Evolutionary conservation across 192 early-diverging fungal genomes (phyloP), one percentile per base, ranked within the genome.

Genomic region (Backusella tarrabulga): DNA sequence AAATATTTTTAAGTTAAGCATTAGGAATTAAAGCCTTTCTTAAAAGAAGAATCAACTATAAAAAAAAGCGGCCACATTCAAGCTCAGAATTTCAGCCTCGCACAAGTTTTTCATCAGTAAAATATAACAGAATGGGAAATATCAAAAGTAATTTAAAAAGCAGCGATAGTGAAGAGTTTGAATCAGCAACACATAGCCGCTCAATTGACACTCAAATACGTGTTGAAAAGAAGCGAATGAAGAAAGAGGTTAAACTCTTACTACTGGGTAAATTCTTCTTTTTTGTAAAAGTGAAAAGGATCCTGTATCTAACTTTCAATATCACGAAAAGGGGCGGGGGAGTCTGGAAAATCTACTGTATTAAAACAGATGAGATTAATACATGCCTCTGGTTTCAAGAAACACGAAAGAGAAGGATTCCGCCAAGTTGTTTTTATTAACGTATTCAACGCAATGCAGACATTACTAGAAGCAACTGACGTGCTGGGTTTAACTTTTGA

Each of bases 331-430:
- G 87, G 87, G n/a, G 85, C 87, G 29, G 85, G 85, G 12, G 88
- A 89, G 73, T 84, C 84, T 42, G 88, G 88, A 41, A 89, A 89
- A 78, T 86, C 88, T 4, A 89, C 88, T 2, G 78, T 87, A 26
- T 71, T 87, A 32, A 87, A 87, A 52, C 86, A 87, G 68, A 87
- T 87, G 86, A 80, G 81, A 29, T 63, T 87, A 23, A 78, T 87
- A 38, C 86, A 87, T 72, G 83, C 85, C 1, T 77, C 83, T 56
- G 86, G 86, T 4, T 87, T 86, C 69, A 78, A 73, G 5, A 56
- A 46, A 3, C 41, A 77, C 9, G 86, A 87, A 46, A 42, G 83
- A 9, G 84, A 84, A 54, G 80, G 74, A 23, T 87, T 83, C 77
- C 82, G 83, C 0, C 71, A 71, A 12, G 75, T 87, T 56, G 83